Base-by-base conservation (phyloP, 1,139 yeast species). In the Yamadazyma epiphylla region DNA sequence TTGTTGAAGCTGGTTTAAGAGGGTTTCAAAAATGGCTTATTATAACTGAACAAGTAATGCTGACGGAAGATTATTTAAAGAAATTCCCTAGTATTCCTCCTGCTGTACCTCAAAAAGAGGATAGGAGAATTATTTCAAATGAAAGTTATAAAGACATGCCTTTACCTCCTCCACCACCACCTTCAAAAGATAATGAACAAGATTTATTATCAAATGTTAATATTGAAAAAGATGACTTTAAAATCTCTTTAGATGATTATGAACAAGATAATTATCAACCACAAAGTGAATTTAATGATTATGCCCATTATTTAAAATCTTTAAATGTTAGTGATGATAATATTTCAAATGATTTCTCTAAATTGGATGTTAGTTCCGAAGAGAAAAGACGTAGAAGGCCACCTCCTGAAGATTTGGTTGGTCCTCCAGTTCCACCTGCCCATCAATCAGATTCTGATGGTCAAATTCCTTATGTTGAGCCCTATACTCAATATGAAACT, bases 21-120 rank as follows among this genome's bases (percentile, higher is more conserved):
- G 89, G 88, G 1, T 83, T 83, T 41, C 84, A 84, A 45, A 83
- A 86, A 51, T 86, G 95, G 95, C 73, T 85, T 16, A 75, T 85
- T 10, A 70, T 86, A 6, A 85, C 88, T 39, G 95, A 86, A 48
- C 74, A 73, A 38, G 72, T 75, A 27, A 59, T 77, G 30, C 55
- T 60, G 22, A 46, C 76, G 4, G 72, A 73, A 30, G 62, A 60
- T 9, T 66, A 66, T 36, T 36, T 62, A 15, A 40, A 43, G 10
- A 49, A 49, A 27, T 64, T 62, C 37, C 48, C 45, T 25, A 19
- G 28, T 10, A 10, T 17, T 7, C 30, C 30, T 13, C 47, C 47
- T 14, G 28, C 29, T 14, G 41, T 42, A 9, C 45, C 46, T 4
- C 37, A 30, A 12, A 39, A 37, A 17, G n/a, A 36, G 17, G 40